Conservation (phyloP, 2,329 filamentous ascomycete genomes). For the Alternaria dauci region DNA sequence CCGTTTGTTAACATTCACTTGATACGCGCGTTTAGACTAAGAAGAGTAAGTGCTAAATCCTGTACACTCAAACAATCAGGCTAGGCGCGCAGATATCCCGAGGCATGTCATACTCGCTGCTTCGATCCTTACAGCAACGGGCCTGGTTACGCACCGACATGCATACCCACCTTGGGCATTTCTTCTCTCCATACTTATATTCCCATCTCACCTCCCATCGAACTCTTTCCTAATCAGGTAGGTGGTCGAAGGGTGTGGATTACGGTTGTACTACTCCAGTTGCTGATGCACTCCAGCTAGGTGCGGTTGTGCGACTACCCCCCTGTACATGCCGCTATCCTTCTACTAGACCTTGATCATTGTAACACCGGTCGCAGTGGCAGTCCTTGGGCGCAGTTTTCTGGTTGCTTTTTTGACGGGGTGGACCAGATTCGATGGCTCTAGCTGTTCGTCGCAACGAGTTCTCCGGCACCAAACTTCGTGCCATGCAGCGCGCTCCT, state of each 20-base stretch:
- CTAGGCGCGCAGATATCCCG: no score
- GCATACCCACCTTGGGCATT: neutral
- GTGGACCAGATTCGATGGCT: no score
- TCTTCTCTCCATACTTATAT: neutral
- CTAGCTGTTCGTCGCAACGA: neutral
- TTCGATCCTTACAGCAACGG: neutral
- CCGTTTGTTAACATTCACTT: no score
- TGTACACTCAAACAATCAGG: no score
- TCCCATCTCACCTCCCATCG: neutral
- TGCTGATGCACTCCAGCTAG: no score
- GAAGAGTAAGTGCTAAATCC: no score
- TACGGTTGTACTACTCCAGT: neutral
- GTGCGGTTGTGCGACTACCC: neutral
- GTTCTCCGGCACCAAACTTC: neutral
- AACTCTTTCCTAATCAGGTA: neutral
- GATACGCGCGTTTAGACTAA: no score
- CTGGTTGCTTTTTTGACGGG: neutral
- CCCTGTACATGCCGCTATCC: neutral
- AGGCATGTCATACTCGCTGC: no score
- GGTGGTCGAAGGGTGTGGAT: neutral
- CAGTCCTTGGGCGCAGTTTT: neutral
- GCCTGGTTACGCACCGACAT: neutral
- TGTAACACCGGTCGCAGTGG: neutral
- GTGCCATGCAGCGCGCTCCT: neutral
- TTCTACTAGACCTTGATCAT: neutral